Conservation (phyloP, 305 asterid species). For the Withania somnifera region DNA sequence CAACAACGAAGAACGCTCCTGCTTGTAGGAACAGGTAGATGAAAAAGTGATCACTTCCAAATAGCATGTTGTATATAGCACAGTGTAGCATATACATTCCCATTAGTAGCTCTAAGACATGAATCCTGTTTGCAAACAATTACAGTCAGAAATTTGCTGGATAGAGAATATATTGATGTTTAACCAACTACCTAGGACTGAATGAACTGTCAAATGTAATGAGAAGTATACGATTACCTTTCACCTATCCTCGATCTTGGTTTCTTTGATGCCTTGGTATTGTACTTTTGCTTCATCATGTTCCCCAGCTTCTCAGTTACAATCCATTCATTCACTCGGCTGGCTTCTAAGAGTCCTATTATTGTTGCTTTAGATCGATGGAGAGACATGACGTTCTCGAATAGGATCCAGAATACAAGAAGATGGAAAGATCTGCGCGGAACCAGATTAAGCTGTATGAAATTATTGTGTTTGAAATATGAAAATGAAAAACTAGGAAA, state of each 20-base stretch:
- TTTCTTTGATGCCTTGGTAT: constrained; percentile 29
- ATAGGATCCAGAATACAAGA: constrained; percentile 65
- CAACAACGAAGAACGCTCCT: constrained; percentile 60
- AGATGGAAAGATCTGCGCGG: constrained; percentile 39
- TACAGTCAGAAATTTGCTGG: constrained; percentile 5
- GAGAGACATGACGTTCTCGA: constrained; percentile 79
- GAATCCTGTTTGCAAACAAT: constrained; percentile 38
- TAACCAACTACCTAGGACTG: neutral
- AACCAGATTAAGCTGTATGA: neutral
- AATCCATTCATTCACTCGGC: constrained; percentile 63
- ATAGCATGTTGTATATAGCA: constrained; percentile 59
- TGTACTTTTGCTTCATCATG: constrained; percentile 42
- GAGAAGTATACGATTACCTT: constrained; percentile 25
- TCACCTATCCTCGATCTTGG: constrained; percentile 40
- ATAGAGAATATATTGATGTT: neutral
- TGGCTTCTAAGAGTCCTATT: constrained; percentile 67
- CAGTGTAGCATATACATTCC: constrained; percentile 74
- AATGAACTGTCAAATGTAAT: neutral
- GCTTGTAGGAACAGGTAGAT: constrained; percentile 72
- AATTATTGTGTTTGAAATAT: neutral
- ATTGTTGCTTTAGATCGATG: constrained; percentile 81
- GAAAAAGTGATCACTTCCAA: constrained; percentile 53
- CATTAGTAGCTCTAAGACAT: constrained; percentile 54
- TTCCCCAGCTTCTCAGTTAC: constrained; percentile 87
- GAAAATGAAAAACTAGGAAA: neutral